Evolutionary conservation across 805 yeast species (phyloP).

Genomic region (Blastobotrys parvus): DNA sequence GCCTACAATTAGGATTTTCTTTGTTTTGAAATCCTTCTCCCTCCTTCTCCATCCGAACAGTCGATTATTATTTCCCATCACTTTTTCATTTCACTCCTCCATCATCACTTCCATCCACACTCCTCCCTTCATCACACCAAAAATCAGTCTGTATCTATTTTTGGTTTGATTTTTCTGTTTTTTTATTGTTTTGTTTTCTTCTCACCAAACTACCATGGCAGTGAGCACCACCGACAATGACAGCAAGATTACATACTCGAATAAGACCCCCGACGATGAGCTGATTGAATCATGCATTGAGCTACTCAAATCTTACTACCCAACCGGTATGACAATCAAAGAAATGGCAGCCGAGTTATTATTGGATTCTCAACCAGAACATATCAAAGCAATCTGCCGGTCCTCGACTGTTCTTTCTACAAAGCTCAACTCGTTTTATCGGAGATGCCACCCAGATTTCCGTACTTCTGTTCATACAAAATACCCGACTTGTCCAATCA

Average conservation of each 20-base stretch:
- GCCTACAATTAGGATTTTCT: too few relatives aligned
- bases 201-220: not conserved
- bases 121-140: too few relatives aligned
- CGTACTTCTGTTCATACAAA: slow-evolving; percentile 1
- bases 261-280: slow-evolving; percentile 10
- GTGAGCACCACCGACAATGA: not conserved
- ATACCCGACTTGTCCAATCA: slow-evolving; percentile 21
- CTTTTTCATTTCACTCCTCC: too few relatives aligned
- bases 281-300: slow-evolving; percentile 21
- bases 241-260: too few relatives aligned
- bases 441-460: slow-evolving; percentile 22
- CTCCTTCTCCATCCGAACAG: too few relatives aligned
- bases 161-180: not conserved
- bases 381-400: slow-evolving; percentile 16
- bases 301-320: slow-evolving; percentile 16
- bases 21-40: too few relatives aligned
- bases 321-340: slow-evolving; percentile 25
- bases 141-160: not conserved
- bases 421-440: slow-evolving; percentile 25
- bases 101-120: too few relatives aligned
- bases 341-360: slow-evolving; percentile 17
- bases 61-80: too few relatives aligned
- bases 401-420: slow-evolving; percentile 28
- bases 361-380: slow-evolving; percentile 2
- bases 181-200: not conserved